These are phyloP conservation scores for Tripterygium wilfordii DNA, from an alignment of 177 flowering plant species.

Conservation along the genomic window DNA sequence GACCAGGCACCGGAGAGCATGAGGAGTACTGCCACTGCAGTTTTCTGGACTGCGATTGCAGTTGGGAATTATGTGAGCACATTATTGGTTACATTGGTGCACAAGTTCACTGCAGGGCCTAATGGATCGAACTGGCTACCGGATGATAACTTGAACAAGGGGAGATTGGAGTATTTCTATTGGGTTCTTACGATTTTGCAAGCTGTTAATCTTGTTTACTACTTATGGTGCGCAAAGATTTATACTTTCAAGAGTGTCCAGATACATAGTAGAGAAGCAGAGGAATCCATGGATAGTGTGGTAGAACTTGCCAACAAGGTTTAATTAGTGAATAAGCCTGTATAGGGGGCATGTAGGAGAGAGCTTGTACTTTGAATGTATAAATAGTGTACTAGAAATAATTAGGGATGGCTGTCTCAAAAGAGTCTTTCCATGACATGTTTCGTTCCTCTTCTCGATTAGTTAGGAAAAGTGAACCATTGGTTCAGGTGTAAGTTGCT, in stretches of 20 bases:
- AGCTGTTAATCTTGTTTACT: constrained; percentile 46
- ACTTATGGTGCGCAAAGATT: constrained; percentile 39
- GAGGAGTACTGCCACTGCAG: constrained; percentile 55
- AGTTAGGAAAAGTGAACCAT: too few relatives aligned
- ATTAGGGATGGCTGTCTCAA: too few relatives aligned
- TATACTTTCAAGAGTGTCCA: constrained; percentile 59
- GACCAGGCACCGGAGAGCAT: constrained; percentile 78
- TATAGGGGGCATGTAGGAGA: constrained; percentile 61
- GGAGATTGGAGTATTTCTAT: constrained; percentile 66
- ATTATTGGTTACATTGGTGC: constrained; percentile 41
- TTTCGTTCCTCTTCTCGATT: too few relatives aligned
- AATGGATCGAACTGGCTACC: constrained; percentile 64
- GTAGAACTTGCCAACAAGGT: constrained; percentile 33
- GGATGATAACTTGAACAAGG: constrained; percentile 48
- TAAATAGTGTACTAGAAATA: background rate
- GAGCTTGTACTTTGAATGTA: constrained; percentile 31
- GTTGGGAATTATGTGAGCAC: constrained; percentile 52
- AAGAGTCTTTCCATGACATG: too few relatives aligned
- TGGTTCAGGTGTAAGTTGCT: too few relatives aligned
- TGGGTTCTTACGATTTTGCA: constrained; percentile 59
- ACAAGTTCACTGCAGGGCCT: constrained; percentile 36
- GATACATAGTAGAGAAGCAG: constrained; percentile 11
- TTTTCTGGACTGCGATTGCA: constrained; percentile 57
- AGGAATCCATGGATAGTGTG: constrained; percentile 13
- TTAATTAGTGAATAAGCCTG: constrained; percentile 65